phyloP scores from a whole-genome alignment of 2,329 filamentous ascomycete genomes.

The Neonectria ditissima region DNA sequence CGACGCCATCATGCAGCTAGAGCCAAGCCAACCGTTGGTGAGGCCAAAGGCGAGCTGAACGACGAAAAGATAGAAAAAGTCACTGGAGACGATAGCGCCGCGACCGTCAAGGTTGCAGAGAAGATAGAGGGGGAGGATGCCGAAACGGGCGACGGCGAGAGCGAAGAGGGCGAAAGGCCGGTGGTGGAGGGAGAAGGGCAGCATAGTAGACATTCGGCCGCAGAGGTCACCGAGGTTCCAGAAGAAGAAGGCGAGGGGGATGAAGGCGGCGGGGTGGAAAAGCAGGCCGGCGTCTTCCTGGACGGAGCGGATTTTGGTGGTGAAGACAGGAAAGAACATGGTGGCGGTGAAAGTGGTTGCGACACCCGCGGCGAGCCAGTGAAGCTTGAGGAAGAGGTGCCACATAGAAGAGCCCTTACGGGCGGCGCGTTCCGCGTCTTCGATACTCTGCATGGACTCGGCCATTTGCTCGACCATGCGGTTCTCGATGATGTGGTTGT shows the following conservation, averaged over 20 bases:
- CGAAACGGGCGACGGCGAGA: constrained; percentile 72
- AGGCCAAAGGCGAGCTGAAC: constrained; percentile 88
- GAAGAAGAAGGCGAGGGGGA: constrained; percentile 88
- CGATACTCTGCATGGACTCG: constrained; percentile 62
- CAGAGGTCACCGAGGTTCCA: constrained; percentile 92
- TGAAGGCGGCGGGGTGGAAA: constrained; percentile 81
- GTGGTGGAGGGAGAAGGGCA: constrained; percentile 67
- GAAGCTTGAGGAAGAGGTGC: constrained; percentile 80
- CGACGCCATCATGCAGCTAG: constrained; percentile 91
- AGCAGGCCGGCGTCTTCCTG: constrained; percentile 61
- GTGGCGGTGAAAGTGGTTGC: constrained; percentile 85
- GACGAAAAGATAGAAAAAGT: constrained; percentile 86
- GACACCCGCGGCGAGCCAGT: constrained; percentile 80
- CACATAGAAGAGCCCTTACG: constrained; percentile 67
- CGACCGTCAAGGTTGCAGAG: constrained; percentile 87
- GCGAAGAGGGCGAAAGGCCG: constrained; percentile 76
- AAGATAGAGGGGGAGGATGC: constrained; percentile 86
- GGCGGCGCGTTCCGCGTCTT: constrained; percentile 65
- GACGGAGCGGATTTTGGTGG: constrained; percentile 70
- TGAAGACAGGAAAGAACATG: constrained; percentile 97
- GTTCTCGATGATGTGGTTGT: constrained; percentile 64
- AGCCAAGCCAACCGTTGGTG: constrained; percentile 88
- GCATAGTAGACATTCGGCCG: constrained; percentile 77
- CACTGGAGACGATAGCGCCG: constrained; percentile 80
- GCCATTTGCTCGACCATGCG: constrained; percentile 62